Evolutionary conservation across 345 rosid genomes (phyloP).

Genomic region (Camelina hispida): DNA sequence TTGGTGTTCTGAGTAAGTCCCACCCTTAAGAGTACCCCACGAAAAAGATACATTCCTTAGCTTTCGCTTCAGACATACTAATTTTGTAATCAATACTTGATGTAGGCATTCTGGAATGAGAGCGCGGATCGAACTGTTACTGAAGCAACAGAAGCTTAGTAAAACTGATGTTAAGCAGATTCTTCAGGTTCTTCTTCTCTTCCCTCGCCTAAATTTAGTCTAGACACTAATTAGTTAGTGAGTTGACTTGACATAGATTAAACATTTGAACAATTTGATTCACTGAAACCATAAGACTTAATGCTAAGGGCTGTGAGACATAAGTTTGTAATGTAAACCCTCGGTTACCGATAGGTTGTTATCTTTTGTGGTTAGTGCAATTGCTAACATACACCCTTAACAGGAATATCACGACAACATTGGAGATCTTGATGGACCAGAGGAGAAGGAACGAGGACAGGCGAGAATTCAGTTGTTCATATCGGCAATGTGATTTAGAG

Average conservation of each 20-base stretch:
- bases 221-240: neutral
- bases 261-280: neutral
- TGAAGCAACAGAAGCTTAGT: conserved; percentile 89
- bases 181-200: conserved; percentile 66
- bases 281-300: conserved; percentile 8
- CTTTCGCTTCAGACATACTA: conserved; percentile 4
- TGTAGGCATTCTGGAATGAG: conserved; percentile 76
- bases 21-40: neutral
- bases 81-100: conserved; percentile 19
- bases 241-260: neutral
- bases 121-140: conserved; percentile 82
- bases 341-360: neutral
- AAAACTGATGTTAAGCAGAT: conserved; percentile 73
- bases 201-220: conserved; percentile 1
- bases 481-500: conserved; percentile 58
- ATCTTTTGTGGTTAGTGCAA: neutral
- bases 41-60: neutral
- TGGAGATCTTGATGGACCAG: conserved; percentile 92
- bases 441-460: conserved; percentile 88
- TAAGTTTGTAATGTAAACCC: neutral
- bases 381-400: neutral
- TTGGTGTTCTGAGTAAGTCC: conserved; percentile 96
- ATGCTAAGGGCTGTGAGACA: neutral
- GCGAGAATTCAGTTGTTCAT: conserved; percentile 74
- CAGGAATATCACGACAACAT: conserved; percentile 96